Evolutionary conservation across 805 yeast species (phyloP), one percentile per base, ranked within the genome.

Genomic region (Candida endomychidarum): DNA sequence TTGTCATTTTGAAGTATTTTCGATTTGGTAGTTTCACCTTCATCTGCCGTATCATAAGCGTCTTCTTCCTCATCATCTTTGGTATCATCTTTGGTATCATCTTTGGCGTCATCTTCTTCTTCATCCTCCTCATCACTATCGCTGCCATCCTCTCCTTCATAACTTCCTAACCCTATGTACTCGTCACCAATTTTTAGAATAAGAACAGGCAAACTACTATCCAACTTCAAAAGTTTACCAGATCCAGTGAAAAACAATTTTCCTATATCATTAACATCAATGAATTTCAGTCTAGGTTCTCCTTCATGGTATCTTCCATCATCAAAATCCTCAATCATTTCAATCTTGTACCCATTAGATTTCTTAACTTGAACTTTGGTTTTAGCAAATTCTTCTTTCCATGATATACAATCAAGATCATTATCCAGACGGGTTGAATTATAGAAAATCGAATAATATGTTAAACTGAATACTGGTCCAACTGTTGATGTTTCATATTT

Each of bases 251-350:
- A 85, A 48, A 81, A 85, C 33, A 83, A 56, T 41, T 78, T 67
- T 3, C 70, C 58, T 2, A 85, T 65, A 3, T 61, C 50, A 11
- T 62, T 53, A 3, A 81, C 52, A 29, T 71, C 65, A 34, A 74
- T 51, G 2, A 42, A 40, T 11, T 67, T 55, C 1, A 42, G 40
- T 19, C 60, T 57, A 0, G 77, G 73, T 11, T 65, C 75, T 4
- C 62, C 67, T 10, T 84, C 86, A 53, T 85, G 95, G 52, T 82
- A 85, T 40, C 91, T 61, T 0, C 75, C 86, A 58, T 85, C 95
- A 49, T 83, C 69, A 35, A 82, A 78, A 50, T 72, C 74, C 49
- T 86, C 90, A 4, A 52, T 53, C 2, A 85, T 65, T 8, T 53
- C 58, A 12, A 85, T 42, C 4, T 53, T 58, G 53, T 81, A 83